Conservation (phyloP, 2,329 filamentous ascomycete genomes). For the Huntiella abstrusa region DNA sequence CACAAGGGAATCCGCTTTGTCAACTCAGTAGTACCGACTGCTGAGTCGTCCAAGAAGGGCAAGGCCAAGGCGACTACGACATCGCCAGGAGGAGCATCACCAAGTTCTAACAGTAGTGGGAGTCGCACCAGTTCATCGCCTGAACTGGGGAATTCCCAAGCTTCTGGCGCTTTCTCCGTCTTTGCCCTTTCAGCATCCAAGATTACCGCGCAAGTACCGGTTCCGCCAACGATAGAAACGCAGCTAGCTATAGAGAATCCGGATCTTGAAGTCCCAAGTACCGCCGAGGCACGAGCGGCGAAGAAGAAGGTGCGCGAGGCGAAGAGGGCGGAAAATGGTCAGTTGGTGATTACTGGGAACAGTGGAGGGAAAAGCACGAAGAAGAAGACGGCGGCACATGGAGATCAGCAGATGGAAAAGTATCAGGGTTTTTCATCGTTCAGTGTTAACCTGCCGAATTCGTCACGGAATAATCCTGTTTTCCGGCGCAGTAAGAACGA, state of each 20-base stretch:
- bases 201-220: slow-evolving; percentile 5
- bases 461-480: neutral
- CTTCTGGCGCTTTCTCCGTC: slow-evolving; percentile 7
- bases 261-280: neutral
- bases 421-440: slow-evolving; percentile 8
- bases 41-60: neutral
- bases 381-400: slow-evolving; percentile 4
- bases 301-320: neutral
- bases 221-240: slow-evolving; percentile 1
- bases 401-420: slow-evolving; percentile 5
- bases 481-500: neutral
- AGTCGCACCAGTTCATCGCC: neutral
- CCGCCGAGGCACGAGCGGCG: neutral
- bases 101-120: neutral
- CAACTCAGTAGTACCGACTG: slow-evolving; percentile 16
- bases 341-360: neutral
- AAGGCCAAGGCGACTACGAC: neutral
- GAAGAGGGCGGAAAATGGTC: neutral
- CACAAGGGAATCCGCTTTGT: slow-evolving; percentile 23
- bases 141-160: neutral
- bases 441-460: slow-evolving; percentile 1
- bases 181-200: slow-evolving; percentile 8
- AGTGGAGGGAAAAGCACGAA: neutral
- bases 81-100: neutral
- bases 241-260: slow-evolving; percentile 1